Evolutionary conservation across 2,329 filamentous ascomycete genomes (phyloP), one percentile per base, ranked within the genome.

Genomic region (Colletotrichum sp.): DNA sequence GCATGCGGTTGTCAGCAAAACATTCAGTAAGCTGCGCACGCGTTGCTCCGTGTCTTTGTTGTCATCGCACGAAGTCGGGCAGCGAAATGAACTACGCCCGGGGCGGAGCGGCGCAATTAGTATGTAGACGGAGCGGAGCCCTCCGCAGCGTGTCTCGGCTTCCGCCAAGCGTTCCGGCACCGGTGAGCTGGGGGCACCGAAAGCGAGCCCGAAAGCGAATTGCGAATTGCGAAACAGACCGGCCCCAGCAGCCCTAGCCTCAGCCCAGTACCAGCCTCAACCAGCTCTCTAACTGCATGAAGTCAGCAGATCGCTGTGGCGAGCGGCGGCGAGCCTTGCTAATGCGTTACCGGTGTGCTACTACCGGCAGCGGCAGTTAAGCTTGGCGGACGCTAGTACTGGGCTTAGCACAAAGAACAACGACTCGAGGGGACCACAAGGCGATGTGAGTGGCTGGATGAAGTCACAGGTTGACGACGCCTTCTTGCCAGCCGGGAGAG

Each of bases 181-280:
- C 39, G 68, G 21, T 32, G 9, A 39, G 4, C n/a, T 12, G 12
- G 32, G 21, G 28, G 16, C 28, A n/a, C 63, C 69, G 73, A 76
- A 68, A 49, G 55, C 69, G 73, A 76, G n/a, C 44, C 32, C 70
- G 70, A 76, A 36, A 65, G 60, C 70, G 57, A 68, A 21, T 13
- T 49, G 57, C 28, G 18, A 44, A 44, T 39, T 28, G 36, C 5
- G 15, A 18, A 36, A 26, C 15, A n/a, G 5, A 26, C 34, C n/a
- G 24, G 7, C 69, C 32, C 15, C 24, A n/a, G 18, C 34, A n/a
- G 21, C 63, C 52, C 28, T 26, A 16, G 55, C 36, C 57, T 32
- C 21, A 49, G 26, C 16, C 30, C 16, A 64, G n/a, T 21, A 21
- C 49, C 26, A 36, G 28, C 39, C 26, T 65, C 32, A 26, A 13